Percentiles rank a stretch among this genome's conserved stretches.
phyloP scores from a whole-genome alignment of 164 flowering plant genomes.

The Stephania cephalantha region DNA sequence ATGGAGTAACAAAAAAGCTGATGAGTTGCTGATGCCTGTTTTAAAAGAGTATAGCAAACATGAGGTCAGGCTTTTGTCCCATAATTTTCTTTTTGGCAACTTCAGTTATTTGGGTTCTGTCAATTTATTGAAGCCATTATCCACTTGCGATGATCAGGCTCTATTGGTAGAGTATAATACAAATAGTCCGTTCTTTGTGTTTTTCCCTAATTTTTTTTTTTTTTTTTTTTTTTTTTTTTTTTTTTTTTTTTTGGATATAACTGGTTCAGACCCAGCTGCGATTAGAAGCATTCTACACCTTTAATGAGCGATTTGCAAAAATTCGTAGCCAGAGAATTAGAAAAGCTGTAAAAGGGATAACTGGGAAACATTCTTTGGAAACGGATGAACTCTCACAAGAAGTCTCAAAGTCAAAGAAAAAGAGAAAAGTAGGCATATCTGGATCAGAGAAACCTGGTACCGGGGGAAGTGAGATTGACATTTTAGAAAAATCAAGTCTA shows the following conservation, averaged over 20 bases:
- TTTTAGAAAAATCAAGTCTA: conserved; percentile 15
- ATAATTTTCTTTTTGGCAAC: not conserved
- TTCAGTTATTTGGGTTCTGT: not conserved
- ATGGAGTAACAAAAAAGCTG: conserved; percentile 72
- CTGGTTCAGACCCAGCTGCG: conserved; percentile 80
- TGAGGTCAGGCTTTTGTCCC: conserved; percentile 47
- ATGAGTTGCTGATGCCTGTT: conserved; percentile 82
- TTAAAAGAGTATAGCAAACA: conserved; percentile 77
- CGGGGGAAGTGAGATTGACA: conserved; percentile 12
- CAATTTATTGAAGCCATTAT: not conserved
- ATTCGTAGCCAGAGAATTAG: conserved; percentile 86
- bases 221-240: not conserved
- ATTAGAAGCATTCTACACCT: conserved; percentile 88
- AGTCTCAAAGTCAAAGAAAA: conserved; percentile 28
- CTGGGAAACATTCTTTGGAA: conserved; percentile 40
- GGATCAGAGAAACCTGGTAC: conserved; percentile 16
- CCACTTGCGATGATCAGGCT: not conserved
- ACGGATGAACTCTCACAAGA: conserved; percentile 30
- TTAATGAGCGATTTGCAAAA: conserved; percentile 95
- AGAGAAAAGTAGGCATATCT: conserved; percentile 20
- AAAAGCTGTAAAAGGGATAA: conserved; percentile 79
- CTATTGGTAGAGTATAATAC: not conserved
- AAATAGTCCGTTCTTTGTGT: not conserved
- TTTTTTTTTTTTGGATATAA: not conserved
- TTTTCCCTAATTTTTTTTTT: not conserved